Evolutionary conservation across 768 basidiomycete genomes (phyloP).

Genomic region (Russula sp.): DNA sequence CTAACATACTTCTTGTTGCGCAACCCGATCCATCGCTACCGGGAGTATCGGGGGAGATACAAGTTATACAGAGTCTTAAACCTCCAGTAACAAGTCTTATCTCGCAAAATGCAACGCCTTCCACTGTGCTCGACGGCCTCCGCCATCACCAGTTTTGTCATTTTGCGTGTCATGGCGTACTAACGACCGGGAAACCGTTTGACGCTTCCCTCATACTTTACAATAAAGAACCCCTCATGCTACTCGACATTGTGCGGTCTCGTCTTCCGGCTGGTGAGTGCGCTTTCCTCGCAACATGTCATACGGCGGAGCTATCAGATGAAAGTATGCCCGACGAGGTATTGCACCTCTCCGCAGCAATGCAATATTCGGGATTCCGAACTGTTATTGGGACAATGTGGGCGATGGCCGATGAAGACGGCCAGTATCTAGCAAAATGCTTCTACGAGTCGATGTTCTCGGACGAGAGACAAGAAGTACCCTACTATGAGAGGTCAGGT

Average conservation of each 20-base stretch:
- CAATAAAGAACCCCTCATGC: background rate
- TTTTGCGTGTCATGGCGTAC: background rate
- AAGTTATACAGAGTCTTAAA: background rate
- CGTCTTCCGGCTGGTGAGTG: constrained; percentile 17
- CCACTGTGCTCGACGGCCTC: background rate
- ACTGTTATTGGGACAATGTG: constrained; percentile 5
- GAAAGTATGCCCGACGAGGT: constrained; percentile 16
- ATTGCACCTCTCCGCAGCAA: constrained; percentile 23
- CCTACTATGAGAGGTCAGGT: background rate
- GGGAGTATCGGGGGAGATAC: background rate
- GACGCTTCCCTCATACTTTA: constrained; percentile 1
- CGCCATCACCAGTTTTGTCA: background rate
- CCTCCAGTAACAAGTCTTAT: background rate
- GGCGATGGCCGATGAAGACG: background rate
- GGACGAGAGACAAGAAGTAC: background rate
- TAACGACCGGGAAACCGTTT: constrained; percentile 4
- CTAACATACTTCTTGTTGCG: background rate
- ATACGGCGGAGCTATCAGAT: constrained; percentile 7
- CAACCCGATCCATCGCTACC: background rate
- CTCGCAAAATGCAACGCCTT: background rate
- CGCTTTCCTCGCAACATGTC: constrained; percentile 22
- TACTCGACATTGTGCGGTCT: constrained; percentile 11
- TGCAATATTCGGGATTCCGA: constrained; percentile 1
- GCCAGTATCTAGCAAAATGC: background rate
- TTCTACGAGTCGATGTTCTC: constrained; percentile 1